Conservation (phyloP, 1,284 basidiomycete species). For the Golubevia pallescens region DNA sequence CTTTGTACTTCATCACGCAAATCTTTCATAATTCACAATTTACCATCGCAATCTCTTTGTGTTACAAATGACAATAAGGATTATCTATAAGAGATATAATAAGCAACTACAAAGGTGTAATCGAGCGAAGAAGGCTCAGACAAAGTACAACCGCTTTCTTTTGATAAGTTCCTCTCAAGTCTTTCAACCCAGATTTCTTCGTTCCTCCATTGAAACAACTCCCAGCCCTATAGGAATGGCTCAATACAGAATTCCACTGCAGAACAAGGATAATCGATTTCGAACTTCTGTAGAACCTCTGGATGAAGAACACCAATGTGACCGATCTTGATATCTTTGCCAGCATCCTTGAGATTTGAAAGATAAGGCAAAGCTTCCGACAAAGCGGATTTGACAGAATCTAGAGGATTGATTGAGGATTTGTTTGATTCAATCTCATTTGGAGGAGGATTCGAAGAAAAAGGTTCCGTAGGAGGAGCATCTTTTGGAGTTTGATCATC, state of each 20-base stretch:
- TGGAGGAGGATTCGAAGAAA: background rate
- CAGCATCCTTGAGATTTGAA: background rate
- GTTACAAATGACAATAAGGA: no score
- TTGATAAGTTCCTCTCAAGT: no score
- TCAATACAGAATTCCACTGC: constrained; percentile 59
- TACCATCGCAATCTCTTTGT: no score
- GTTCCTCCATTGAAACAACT: no score
- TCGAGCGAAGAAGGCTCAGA: no score
- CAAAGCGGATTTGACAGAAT: constrained; percentile 1
- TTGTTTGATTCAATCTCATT: constrained; percentile 10
- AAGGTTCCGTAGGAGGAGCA: background rate
- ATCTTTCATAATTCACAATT: no score
- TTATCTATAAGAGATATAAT: no score
- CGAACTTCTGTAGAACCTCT: constrained; percentile 43
- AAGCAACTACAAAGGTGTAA: no score
- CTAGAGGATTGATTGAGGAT: constrained; percentile 8
- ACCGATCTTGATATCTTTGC: constrained; percentile 20
- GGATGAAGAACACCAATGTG: constrained; percentile 53
- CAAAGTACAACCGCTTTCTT: no score
- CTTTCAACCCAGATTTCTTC: no score
- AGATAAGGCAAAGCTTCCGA: background rate
- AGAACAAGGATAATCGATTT: constrained; percentile 51
- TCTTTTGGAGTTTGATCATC: no score
- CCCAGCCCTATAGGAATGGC: constrained; percentile 33
- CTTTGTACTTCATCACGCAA: no score